Percentiles rank a stretch among this genome's conserved stretches.
phyloP scores from a whole-genome alignment of 805 yeast species.

The Yueomyces sp. region DNA sequence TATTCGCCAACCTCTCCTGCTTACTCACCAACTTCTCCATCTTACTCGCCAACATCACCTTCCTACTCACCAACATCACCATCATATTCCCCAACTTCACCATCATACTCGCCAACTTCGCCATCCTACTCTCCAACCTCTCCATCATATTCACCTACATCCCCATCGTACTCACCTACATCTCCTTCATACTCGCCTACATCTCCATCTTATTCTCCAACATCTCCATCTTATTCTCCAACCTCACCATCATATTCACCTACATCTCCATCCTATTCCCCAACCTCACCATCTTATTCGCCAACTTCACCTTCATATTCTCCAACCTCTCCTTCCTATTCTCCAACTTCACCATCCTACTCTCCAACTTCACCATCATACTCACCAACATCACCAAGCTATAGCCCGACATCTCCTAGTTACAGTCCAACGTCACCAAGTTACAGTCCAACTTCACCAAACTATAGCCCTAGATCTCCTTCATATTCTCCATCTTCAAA shows the following conservation, averaged over 20 bases:
- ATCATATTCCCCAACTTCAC: conserved; percentile 66
- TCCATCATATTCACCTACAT: conserved; percentile 64
- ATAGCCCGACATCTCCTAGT: conserved; percentile 34
- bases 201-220: conserved; percentile 69
- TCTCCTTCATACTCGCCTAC: conserved; percentile 61
- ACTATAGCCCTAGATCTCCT: conserved; percentile 36
- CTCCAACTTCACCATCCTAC: conserved; percentile 42
- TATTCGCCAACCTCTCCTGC: conserved; percentile 74
- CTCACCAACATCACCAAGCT: conserved; percentile 42
- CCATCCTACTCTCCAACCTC: conserved; percentile 65
- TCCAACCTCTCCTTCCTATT: conserved; percentile 63
- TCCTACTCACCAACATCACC: conserved; percentile 71
- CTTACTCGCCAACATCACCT: conserved; percentile 64
- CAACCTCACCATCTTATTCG: conserved; percentile 60
- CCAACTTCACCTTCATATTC: conserved; percentile 61
- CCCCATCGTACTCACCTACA: conserved; percentile 63
- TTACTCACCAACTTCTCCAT: conserved; percentile 71
- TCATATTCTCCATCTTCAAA: conserved; percentile 32
- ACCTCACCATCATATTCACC: conserved; percentile 57
- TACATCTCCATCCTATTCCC: conserved; percentile 50
- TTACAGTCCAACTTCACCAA: conserved; percentile 53
- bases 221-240: conserved; percentile 60
- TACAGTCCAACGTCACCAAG: conserved; percentile 57
- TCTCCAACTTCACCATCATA: conserved; percentile 51
- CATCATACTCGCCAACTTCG: conserved; percentile 64